Percentiles rank a stretch among this genome's conserved stretches.
phyloP scores from a whole-genome alignment of 2,329 filamentous ascomycete genomes.

The Colletotrichum spinosum region DNA sequence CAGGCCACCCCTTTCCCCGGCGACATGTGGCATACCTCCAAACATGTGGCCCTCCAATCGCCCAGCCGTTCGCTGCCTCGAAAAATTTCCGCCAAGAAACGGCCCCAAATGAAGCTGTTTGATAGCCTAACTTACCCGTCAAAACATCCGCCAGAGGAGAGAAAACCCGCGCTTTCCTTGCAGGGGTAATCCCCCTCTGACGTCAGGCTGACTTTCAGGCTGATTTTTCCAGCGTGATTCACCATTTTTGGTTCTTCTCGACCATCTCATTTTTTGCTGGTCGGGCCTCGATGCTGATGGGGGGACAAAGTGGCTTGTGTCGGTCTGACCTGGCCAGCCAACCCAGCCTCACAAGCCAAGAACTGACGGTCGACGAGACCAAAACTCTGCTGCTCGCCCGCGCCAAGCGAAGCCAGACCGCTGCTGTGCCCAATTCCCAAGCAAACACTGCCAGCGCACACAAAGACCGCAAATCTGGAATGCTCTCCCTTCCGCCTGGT shows the following conservation, averaged over 20 bases:
- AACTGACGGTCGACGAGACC: conserved; percentile 5
- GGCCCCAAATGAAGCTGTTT: conserved; percentile 11
- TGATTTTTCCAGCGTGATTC: too few species aligned
- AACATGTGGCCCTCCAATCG: not conserved
- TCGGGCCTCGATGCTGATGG: not conserved
- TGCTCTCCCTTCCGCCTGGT: conserved; percentile 1
- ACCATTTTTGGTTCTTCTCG: not conserved
- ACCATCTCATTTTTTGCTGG: not conserved
- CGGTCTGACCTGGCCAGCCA: conserved; percentile 20
- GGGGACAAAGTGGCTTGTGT: conserved; percentile 1
- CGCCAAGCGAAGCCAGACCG: conserved; percentile 28
- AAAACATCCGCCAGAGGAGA: conserved; percentile 1
- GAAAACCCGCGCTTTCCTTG: not conserved
- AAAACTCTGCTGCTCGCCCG: not conserved
- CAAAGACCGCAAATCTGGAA: conserved; percentile 1
- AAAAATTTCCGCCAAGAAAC: conserved; percentile 4
- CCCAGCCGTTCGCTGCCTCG: not conserved
- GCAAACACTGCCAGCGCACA: conserved; percentile 7
- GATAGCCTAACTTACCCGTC: conserved; percentile 8
- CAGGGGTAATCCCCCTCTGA: conserved; percentile 19
- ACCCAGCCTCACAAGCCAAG: conserved; percentile 17
- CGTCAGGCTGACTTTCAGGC: conserved; percentile 13
- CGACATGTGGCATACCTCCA: conserved; percentile 8
- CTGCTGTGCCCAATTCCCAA: not conserved
- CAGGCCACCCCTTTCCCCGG: conserved; percentile 16